These are phyloP conservation scores for Cenchrus fungigraminus DNA, from an alignment of 176 grass and related monocot genomes.

Conservation along the genomic window DNA sequence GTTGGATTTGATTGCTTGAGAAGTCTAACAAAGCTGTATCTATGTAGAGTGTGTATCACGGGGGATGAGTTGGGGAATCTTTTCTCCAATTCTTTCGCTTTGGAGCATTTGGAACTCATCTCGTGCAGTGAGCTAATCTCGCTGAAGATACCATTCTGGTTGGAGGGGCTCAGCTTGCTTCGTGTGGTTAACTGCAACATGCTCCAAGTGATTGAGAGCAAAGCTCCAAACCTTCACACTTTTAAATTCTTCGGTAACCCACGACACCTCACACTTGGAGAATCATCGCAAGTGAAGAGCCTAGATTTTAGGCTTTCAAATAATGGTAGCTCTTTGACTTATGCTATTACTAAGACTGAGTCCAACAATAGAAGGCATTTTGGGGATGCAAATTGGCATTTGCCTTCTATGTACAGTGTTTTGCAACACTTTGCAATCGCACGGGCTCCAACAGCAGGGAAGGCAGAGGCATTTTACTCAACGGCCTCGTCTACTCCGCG, in stretches of 20 bases:
- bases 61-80: too few species aligned
- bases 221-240: not conserved
- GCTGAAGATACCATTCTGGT: not conserved
- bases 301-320: not conserved
- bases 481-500: too few species aligned
- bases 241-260: not conserved
- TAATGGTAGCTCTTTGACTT: not conserved
- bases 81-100: too few species aligned
- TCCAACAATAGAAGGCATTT: too few species aligned
- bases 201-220: not conserved
- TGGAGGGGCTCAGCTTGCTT: not conserved
- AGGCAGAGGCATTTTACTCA: too few species aligned
- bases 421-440: too few species aligned
- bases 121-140: not conserved
- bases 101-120: not conserved
- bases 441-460: too few species aligned
- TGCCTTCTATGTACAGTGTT: too few species aligned
- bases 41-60: too few species aligned
- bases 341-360: not conserved
- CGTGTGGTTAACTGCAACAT: not conserved
- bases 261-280: not conserved
- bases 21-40: too few species aligned
- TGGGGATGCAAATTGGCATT: too few species aligned
- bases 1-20: not conserved
- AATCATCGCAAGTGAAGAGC: not conserved